A percentile compares a stretch with the other conserved stretches of the same genome.
Conservation (phyloP, 306 rosid species). For the Dryas octopetala region DNA sequence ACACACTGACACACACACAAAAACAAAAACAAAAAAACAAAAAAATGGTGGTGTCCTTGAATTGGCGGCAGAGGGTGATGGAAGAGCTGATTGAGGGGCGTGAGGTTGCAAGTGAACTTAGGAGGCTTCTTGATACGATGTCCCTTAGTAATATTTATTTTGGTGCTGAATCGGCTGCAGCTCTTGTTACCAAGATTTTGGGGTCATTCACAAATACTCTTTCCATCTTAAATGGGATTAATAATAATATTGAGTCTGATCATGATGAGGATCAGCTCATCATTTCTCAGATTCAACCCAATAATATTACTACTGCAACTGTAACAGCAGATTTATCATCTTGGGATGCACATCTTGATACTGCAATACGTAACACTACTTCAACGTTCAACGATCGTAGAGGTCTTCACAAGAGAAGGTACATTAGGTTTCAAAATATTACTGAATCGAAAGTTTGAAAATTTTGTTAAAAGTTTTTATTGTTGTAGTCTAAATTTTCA, state of each 20-base stretch:
- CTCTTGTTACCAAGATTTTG: conserved; percentile 36
- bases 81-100: conserved; percentile 49
- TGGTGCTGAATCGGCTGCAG: conserved; percentile 23
- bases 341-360: conserved; percentile 5
- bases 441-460: no score
- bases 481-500: no score
- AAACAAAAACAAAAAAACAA: no score
- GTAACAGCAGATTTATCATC: not conserved
- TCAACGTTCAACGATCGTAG: conserved; percentile 36
- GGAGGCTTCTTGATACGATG: not conserved
- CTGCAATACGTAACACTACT: not conserved
- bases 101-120: conserved; percentile 32
- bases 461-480: no score
- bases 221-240: conserved; percentile 21
- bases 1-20: no score
- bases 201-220: conserved; percentile 43
- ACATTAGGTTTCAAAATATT: not conserved
- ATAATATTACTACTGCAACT: not conserved
- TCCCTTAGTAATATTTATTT: not conserved
- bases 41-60: not conserved
- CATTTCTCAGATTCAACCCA: conserved; percentile 12
- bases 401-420: conserved; percentile 67
- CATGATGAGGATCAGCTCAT: not conserved
- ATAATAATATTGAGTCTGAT: not conserved
- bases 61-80: conserved; percentile 14